phyloP scores from a whole-genome alignment of 257 asterid genomes.

The Nicotiana tabacum region DNA sequence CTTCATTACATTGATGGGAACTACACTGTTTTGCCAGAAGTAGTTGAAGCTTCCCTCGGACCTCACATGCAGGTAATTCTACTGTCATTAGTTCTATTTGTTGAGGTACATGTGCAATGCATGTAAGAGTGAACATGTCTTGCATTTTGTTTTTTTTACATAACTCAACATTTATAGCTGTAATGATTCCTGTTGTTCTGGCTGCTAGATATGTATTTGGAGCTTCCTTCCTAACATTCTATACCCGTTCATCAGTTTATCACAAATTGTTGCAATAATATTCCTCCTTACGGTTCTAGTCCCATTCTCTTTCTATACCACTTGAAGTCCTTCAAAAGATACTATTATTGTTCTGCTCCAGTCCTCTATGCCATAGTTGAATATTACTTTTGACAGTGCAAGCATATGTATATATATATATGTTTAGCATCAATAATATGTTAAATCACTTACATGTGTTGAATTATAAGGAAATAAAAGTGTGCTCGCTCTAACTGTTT shows the following conservation, averaged over 20 bases:
- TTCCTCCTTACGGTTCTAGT: neutral
- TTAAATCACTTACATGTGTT: neutral
- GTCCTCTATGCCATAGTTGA: neutral
- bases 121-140: neutral
- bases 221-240: neutral
- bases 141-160: neutral
- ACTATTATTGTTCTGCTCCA: neutral
- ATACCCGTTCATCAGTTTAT: neutral
- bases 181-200: neutral
- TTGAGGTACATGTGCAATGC: neutral
- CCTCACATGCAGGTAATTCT: constrained; percentile 96
- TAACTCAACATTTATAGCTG: neutral
- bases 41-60: constrained; percentile 98
- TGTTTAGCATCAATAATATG: neutral
- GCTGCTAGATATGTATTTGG: neutral
- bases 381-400: neutral
- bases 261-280: neutral
- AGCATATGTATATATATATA: neutral
- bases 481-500: neutral
- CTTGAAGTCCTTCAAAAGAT: neutral
- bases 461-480: neutral
- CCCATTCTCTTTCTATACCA: neutral
- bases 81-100: constrained; percentile 7
- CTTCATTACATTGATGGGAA: constrained; percentile 97
- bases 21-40: constrained; percentile 94